Evolutionary conservation across 139 green algal species (phyloP).

Genomic region (Chlamydomonas sp.): DNA sequence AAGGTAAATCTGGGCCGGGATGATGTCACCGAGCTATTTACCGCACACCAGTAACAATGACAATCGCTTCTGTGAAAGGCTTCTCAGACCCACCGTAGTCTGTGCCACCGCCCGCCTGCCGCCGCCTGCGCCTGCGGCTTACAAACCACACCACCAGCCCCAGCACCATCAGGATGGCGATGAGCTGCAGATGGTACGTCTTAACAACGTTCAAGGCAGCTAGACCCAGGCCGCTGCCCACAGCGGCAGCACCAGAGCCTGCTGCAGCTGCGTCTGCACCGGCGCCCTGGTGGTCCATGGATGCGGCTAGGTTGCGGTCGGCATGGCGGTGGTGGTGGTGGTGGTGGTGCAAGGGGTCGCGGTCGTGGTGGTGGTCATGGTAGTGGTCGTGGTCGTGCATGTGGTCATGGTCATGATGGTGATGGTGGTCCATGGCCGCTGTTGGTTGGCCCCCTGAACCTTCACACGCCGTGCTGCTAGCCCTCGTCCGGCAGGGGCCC

Average conservation of each 20-base stretch:
- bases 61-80: too few relatives aligned
- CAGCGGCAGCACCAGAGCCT: neutral
- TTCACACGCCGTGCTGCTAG: too few relatives aligned
- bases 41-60: too few relatives aligned
- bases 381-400: neutral
- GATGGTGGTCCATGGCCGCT: neutral
- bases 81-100: neutral
- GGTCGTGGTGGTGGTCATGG: neutral
- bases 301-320: neutral
- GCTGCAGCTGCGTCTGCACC: neutral
- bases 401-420: neutral
- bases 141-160: neutral
- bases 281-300: too few relatives aligned
- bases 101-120: neutral
- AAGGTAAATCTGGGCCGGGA: too few relatives aligned
- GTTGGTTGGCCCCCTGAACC: neutral
- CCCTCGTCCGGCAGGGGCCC: too few relatives aligned
- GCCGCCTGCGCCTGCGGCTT: neutral
- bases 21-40: too few relatives aligned
- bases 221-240: neutral
- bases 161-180: neutral
- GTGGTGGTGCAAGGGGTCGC: neutral
- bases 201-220: neutral
- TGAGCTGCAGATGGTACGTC: neutral
- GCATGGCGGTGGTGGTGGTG: neutral